A percentile compares a stretch with the other conserved stretches of the same genome.
Conservation (phyloP, 2,329 filamentous ascomycete genomes). For the Diaporthe aspalathi region DNA sequence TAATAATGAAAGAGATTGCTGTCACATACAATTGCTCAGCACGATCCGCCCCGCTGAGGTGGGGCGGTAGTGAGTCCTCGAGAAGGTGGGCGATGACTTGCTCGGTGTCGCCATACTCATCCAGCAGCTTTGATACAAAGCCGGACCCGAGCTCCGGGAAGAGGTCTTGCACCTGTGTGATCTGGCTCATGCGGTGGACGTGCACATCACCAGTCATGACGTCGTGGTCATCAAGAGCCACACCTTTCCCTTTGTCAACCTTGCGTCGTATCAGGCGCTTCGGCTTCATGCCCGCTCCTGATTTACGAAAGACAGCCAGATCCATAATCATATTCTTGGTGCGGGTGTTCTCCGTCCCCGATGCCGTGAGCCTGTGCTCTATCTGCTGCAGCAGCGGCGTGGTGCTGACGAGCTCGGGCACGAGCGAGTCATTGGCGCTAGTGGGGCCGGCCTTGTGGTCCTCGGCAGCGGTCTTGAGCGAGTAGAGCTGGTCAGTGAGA, state of each 20-base stretch:
- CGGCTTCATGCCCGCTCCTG: slow-evolving; percentile 62
- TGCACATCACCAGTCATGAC: slow-evolving; percentile 67
- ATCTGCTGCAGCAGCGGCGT: slow-evolving; percentile 80
- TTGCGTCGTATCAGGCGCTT: slow-evolving; percentile 65
- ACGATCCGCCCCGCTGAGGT: slow-evolving; percentile 73
- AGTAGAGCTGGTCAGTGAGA: slow-evolving; percentile 85
- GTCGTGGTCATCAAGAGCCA: slow-evolving; percentile 50
- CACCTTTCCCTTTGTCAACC: slow-evolving; percentile 74
- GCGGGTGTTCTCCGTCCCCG: slow-evolving; percentile 63
- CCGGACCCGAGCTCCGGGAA: slow-evolving; percentile 88
- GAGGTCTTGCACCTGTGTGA: slow-evolving; percentile 92
- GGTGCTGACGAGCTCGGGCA: slow-evolving; percentile 82
- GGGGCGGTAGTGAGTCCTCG: slow-evolving; percentile 77
- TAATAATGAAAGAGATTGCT: slow-evolving; percentile 14
- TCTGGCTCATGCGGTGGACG: slow-evolving; percentile 83
- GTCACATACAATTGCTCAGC: slow-evolving; percentile 69
- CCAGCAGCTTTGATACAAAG: slow-evolving; percentile 82
- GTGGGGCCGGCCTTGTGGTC: slow-evolving; percentile 67
- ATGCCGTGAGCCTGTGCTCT: slow-evolving; percentile 62
- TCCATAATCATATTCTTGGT: slow-evolving; percentile 70
- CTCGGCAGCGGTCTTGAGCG: slow-evolving; percentile 78
- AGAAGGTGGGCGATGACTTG: slow-evolving; percentile 84
- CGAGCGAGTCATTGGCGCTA: slow-evolving; percentile 75
- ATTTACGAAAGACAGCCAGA: slow-evolving; percentile 69
- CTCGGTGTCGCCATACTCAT: slow-evolving; percentile 82